These are phyloP conservation scores for Prototheca wickerhamii DNA, from an alignment of 163 green algal genomes.

Conservation along the genomic window DNA sequence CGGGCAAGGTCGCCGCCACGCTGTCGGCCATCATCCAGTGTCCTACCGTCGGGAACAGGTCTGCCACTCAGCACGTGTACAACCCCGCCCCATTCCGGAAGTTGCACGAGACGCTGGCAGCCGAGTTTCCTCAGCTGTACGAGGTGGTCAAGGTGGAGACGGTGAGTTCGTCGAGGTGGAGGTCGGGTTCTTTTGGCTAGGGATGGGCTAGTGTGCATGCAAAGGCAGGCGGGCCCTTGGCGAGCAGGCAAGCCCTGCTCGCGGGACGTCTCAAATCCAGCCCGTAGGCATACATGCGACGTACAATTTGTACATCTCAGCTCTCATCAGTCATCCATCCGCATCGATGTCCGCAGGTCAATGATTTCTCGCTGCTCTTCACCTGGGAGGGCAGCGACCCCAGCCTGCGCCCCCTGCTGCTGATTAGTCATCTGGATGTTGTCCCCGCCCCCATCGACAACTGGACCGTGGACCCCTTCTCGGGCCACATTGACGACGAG, in stretches of 20 bases:
- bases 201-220: neutral
- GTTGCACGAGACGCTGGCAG: slow-evolving; percentile 15
- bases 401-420: slow-evolving; percentile 34
- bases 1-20: too few relatives aligned
- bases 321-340: neutral
- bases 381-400: slow-evolving; percentile 34
- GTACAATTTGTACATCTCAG: neutral
- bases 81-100: slow-evolving; percentile 15
- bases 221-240: too few relatives aligned
- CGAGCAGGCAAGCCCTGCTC: too few relatives aligned
- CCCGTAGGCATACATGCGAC: too few relatives aligned
- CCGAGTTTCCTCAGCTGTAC: slow-evolving; percentile 19
- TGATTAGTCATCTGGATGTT: slow-evolving; percentile 48
- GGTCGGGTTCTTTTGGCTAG: neutral
- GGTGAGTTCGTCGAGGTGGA: slow-evolving; percentile 1
- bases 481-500: slow-evolving; percentile 28
- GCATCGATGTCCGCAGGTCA: slow-evolving; percentile 14
- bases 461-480: slow-evolving; percentile 45
- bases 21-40: neutral
- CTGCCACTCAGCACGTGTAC: slow-evolving; percentile 4
- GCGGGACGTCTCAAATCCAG: too few relatives aligned
- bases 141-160: slow-evolving; percentile 19
- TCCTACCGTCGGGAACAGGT: neutral
- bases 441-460: slow-evolving; percentile 31
- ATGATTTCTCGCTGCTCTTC: slow-evolving; percentile 35